Evolutionary conservation across 2,329 filamentous ascomycete species (phyloP).

Genomic region (Nigrospora sphaerica): DNA sequence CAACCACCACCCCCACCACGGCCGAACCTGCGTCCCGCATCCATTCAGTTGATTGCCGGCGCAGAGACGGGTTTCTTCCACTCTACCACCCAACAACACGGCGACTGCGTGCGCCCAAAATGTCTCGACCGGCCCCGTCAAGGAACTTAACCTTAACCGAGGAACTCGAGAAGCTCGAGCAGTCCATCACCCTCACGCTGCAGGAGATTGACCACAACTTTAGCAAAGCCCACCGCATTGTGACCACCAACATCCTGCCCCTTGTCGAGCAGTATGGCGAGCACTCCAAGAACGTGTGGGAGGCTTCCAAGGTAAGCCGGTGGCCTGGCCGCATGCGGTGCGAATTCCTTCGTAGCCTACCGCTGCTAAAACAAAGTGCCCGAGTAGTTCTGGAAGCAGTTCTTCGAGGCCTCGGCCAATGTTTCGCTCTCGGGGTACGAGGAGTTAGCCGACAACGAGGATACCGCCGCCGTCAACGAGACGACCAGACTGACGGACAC

Average conservation of each 20-base stretch:
- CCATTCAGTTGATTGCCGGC: no score
- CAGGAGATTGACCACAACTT: conserved; percentile 99
- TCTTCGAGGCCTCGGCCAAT: conserved; percentile 97
- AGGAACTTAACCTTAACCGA: conserved; percentile 75
- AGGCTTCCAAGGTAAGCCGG: conserved; percentile 73
- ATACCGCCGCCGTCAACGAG: conserved; percentile 41
- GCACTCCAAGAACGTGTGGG: conserved; percentile 91
- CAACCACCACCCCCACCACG: no score
- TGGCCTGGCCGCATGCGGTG: not conserved
- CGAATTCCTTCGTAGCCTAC: no score
- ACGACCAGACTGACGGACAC: conserved; percentile 51
- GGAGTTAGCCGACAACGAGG: conserved; percentile 63
- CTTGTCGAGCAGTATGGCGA: conserved; percentile 93
- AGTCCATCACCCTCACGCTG: conserved; percentile 90
- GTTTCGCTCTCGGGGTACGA: conserved; percentile 94
- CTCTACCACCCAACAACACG: not conserved
- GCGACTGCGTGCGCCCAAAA: conserved; percentile 14
- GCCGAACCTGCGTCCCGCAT: no score
- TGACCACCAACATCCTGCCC: conserved; percentile 87
- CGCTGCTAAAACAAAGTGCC: not conserved
- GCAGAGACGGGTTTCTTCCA: no score
- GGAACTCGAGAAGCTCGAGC: conserved; percentile 91
- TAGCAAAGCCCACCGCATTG: conserved; percentile 90
- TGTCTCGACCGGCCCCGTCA: conserved; percentile 43
- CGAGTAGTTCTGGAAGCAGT: conserved; percentile 94